Percentiles rank a stretch among this genome's conserved stretches.
Evolutionary conservation across 2,329 filamentous ascomycete species (phyloP).

Genomic region (Fusarium torulosum): DNA sequence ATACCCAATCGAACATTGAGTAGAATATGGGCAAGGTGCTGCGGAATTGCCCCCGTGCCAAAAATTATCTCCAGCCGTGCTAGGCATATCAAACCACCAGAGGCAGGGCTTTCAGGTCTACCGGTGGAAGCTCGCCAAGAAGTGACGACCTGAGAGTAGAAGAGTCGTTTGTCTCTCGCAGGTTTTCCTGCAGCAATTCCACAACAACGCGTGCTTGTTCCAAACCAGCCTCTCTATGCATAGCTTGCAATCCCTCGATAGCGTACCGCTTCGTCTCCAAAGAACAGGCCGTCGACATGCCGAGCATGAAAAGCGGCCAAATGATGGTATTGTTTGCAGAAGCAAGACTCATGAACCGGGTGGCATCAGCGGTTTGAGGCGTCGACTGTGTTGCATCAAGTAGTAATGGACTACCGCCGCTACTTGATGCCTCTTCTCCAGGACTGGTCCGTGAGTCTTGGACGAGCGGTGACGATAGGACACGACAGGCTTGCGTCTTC

Average conservation of each 20-base stretch:
- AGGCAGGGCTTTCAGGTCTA: constrained; percentile 45
- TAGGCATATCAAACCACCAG: constrained; percentile 45
- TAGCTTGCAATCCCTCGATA: constrained; percentile 58
- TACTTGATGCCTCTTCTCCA: constrained; percentile 21
- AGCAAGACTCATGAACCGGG: constrained; percentile 62
- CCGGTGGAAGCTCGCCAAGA: constrained; percentile 45
- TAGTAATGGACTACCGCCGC: constrained; percentile 51
- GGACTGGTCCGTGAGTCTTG: constrained; percentile 42
- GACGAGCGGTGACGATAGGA: constrained; percentile 45
- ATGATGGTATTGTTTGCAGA: constrained; percentile 63
- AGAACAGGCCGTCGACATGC: constrained; percentile 61
- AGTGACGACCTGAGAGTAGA: constrained; percentile 5
- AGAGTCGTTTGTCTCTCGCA: constrained; percentile 44
- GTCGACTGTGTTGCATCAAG: constrained; percentile 56
- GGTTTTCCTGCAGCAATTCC: constrained; percentile 53
- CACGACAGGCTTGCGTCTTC: constrained; percentile 48
- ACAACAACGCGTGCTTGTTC: constrained; percentile 60
- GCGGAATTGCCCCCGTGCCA: background rate
- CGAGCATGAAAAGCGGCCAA: constrained; percentile 64
- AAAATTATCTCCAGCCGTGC: background rate
- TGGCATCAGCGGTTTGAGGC: constrained; percentile 54
- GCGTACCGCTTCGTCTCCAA: constrained; percentile 58
- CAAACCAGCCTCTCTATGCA: constrained; percentile 61
- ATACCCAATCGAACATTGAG: constrained; percentile 11
- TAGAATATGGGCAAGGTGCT: background rate